Evolutionary conservation across 257 asterid genomes (phyloP), one percentile per base, ranked within the genome.

Genomic region (Solanum pimpinellifolium): DNA sequence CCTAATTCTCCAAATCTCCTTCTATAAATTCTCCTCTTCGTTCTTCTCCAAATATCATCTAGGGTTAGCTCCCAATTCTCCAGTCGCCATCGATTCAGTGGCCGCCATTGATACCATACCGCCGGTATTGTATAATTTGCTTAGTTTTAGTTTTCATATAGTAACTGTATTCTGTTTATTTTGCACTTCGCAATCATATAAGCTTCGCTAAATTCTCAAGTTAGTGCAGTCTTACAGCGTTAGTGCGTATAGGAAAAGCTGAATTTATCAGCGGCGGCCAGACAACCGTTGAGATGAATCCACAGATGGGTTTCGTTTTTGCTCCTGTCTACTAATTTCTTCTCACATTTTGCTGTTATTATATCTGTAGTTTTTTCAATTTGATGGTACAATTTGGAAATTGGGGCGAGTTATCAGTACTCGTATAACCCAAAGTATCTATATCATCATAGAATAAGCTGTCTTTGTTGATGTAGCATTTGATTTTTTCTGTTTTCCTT

Each of bases 221-320:
- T 7, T 81, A 59, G 86, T 41, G 81, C 11, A 33, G 86, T 42
- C 68, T 33, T 41, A n/a, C 13, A 31, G 46, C 52, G 59, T 74
- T 11, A 42, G 86, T 87, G 89, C 89, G 68, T 69, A 82, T 75
- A 75, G 7, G 20, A 11, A 75, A 88, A 84, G 86, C 86, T 84
- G 88, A 84, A 11, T 42, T 75, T 9, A 60, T 88, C 90, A 88
- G 90, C 86, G 90, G 88, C 90, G 88, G 88, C 90, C 90, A 88
- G 90, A 88, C 90, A 88, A 88, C 90, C 90, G 90, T 37, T 88
- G 86, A 84, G 90, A 84, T 88, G 87, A 73, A 85, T 88, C 90
- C 90, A 88, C 90, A 88, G 88, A 88, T 85, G 33, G 44, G 87
- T 77, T 15, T n/a, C 11, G 0, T 20, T 37, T 60, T 12, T 65